Percentiles rank a stretch among this genome's conserved stretches.
These are phyloP conservation scores for Moesziomyces sp. DNA, from an alignment of 1,284 basidiomycete species.

Conservation along the genomic window DNA sequence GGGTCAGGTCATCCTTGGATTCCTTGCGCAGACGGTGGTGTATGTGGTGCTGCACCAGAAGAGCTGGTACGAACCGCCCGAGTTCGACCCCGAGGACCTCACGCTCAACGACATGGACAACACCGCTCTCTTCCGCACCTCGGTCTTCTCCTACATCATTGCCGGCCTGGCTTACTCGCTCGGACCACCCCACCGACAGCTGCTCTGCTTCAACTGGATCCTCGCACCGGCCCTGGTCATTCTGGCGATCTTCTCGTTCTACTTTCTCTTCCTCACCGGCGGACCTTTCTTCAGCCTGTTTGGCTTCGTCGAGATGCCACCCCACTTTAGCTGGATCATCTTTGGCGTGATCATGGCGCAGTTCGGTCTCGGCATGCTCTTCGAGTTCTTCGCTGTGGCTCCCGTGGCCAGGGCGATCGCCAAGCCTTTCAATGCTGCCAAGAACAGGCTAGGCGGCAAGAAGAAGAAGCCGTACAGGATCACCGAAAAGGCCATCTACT, in stretches of 20 bases:
- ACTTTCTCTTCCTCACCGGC: conserved; percentile 48
- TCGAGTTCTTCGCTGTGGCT: conserved; percentile 24
- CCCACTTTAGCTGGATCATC: conserved; percentile 38
- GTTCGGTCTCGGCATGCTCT: conserved; percentile 22
- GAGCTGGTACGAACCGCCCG: conserved; percentile 33
- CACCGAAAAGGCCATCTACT: conserved; percentile 26
- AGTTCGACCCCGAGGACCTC: conserved; percentile 44
- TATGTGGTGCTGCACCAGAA: conserved; percentile 38
- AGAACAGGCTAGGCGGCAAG: conserved; percentile 5
- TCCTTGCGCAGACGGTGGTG: conserved; percentile 42
- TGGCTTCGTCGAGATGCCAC: conserved; percentile 35
- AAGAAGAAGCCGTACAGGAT: conserved; percentile 16
- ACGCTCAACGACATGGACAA: conserved; percentile 49
- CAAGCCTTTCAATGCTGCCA: conserved; percentile 6
- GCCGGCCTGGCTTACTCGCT: conserved; percentile 32
- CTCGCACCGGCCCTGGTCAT: conserved; percentile 31
- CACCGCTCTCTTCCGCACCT: conserved; percentile 38
- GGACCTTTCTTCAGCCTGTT: conserved; percentile 50
- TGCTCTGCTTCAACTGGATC: conserved; percentile 41
- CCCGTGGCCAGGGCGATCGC: conserved; percentile 10
- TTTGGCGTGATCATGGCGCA: conserved; percentile 48
- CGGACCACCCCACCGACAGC: conserved; percentile 50
- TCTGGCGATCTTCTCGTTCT: conserved; percentile 34
- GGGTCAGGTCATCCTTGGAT: conserved; percentile 43
- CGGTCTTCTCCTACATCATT: conserved; percentile 53